Base-by-base conservation (phyloP, 768 basidiomycete genomes). In the Termitomyces titanicus region DNA sequence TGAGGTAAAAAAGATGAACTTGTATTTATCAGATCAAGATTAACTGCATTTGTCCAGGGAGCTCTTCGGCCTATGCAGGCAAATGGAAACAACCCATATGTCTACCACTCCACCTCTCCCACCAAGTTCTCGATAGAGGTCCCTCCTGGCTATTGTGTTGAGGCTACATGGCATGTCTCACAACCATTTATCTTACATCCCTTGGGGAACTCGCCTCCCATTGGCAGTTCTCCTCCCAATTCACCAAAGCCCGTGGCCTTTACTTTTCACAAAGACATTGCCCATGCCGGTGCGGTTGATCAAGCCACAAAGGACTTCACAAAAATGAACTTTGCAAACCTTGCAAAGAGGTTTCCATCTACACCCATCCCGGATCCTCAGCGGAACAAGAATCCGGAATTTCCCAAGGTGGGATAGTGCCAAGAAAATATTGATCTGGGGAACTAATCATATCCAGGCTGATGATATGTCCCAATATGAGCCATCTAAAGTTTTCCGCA, bases 261-360 rank as follows among this genome's bases (percentile, higher is more conserved):
- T 34, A 50, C 51, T 29, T 5, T 27, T 13, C 40, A 37, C 4
- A 31, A 37, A 17, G 20, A 46, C 11, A 3, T 15, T 5, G 2
- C 18, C 29, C 13, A 5, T 13, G 13, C 20, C 15, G 5, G n/a
- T n/a, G 2, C 31, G 17, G 6, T 24, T 18, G 5, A 38, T n/a
- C n/a, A 35, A 35, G 0, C 46, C 1, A 15, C 7, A 25, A 31
- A 50, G 10, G 42, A 50, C 17, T 25, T 58, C 20, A 54, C 42
- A 50, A 20, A 25, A 2, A 33, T 53, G n/a, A 58, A 58, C 24
- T 42, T 58, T 8, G 24, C 17, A 5, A 31, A 50, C 24, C 47
- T 58, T 8, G 24, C 17, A 5, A 31, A 50, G 10, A 53, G 53
- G 12, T 50, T 58, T 3, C 38, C 53, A 15, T 49, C 11, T 25